Base-by-base conservation (phyloP, 2,329 filamentous ascomycete genomes). In the Aspergillus sp. region DNA sequence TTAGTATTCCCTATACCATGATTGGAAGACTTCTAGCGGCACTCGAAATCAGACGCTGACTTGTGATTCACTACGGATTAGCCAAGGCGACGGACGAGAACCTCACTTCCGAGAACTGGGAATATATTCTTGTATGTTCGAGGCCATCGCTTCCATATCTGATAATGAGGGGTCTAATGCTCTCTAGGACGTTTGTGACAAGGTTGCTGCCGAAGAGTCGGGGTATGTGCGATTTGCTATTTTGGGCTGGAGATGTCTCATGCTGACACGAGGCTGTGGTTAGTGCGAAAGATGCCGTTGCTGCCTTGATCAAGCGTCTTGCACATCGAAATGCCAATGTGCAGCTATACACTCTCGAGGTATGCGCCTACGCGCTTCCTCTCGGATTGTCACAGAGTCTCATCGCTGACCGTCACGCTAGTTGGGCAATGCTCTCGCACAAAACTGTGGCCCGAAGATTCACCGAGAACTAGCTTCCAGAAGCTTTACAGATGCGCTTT, bases 51-150 rank as follows among this genome's bases (percentile, higher is more conserved):
- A 25, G 13, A 50, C 50, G 59, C 64, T 74, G 55, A 72, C 58
- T 36, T 54, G 60, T 63, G 29, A 4, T 62, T 52, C 49, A 54
- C 57, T 40, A 45, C 40, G 47, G 16, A 64, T 61, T 65, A 87
- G 86, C 84, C 67, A 88, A 88, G 76, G 92, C 94, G 68, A 99
- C 94, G 52, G 94, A 99, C 75, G 94, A 99, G 81, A 99, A 97
- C 75, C 83, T 97, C 64, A 97, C 92, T 19, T 88, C 87, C 25
- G 84, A 95, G 74, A 88, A 88, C 70, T 89, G 86, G 86, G 86
- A 88, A 69, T 86, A 79, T 61, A 87, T 87, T 61, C 76, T 87
- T 64, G 80, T 82, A 76, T 58, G 75, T 54, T 29, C n/a, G 16
- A 16, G 5, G 21, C 19, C 43, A 20, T 5, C 10, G 17, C 31